A percentile compares a stretch with the other conserved stretches of the same genome.
Conservation (phyloP, 2,329 filamentous ascomycete genomes). For the Chaetomium olivaceum region DNA sequence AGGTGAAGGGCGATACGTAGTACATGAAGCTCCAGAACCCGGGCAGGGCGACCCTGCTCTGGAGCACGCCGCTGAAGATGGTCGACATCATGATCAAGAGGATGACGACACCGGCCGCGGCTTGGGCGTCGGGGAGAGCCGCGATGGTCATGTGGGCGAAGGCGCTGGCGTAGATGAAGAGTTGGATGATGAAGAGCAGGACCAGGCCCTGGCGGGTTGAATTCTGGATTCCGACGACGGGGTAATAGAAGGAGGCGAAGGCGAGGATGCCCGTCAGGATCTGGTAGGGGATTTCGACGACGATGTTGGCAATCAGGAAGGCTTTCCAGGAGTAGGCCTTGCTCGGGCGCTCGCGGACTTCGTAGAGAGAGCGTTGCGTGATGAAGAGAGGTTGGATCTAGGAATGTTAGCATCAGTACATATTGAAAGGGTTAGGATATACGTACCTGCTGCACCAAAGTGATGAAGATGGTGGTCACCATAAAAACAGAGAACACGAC, state of each 20-base stretch:
- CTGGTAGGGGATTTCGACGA: constrained; percentile 74
- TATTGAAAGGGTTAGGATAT: neutral
- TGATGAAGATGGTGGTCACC: constrained; percentile 72
- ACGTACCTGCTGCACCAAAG: constrained; percentile 61
- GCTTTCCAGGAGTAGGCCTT: constrained; percentile 75
- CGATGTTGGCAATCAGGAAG: constrained; percentile 70
- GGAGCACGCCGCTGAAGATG: constrained; percentile 66
- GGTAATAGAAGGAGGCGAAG: constrained; percentile 69
- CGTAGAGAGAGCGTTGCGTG: constrained; percentile 71
- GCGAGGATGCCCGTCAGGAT: constrained; percentile 63
- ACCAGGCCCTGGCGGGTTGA: constrained; percentile 64
- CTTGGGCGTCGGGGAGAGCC: constrained; percentile 67
- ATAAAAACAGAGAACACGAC: constrained; percentile 76
- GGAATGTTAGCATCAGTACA: neutral
- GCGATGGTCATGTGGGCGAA: constrained; percentile 75
- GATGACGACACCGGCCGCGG: constrained; percentile 63
- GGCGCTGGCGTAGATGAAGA: constrained; percentile 70
- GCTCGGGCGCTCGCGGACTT: constrained; percentile 72
- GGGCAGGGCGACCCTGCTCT: constrained; percentile 58
- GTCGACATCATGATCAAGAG: constrained; percentile 60
- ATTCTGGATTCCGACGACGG: constrained; percentile 51
- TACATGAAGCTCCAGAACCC: constrained; percentile 82
- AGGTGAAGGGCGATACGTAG: constrained; percentile 65
- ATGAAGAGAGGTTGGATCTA: constrained; percentile 75
- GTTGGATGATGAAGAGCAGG: constrained; percentile 63